phyloP scores from a whole-genome alignment of 257 asterid species.

The Parsonsia alboflavescens region DNA sequence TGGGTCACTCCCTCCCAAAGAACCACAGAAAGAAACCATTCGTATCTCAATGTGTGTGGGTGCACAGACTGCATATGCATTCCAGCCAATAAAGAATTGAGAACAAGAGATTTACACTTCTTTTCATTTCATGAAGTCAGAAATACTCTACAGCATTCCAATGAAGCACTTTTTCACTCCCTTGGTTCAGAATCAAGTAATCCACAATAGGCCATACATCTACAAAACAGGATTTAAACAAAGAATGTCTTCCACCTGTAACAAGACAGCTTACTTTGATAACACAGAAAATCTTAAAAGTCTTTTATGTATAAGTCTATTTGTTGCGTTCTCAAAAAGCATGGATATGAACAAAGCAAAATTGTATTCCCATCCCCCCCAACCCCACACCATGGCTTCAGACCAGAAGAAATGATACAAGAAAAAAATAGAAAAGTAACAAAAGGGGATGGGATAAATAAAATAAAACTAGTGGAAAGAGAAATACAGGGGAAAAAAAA shows the following conservation, averaged over 20 bases:
- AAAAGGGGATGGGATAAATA: not conserved
- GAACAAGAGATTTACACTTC: not conserved
- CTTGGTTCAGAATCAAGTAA: not conserved
- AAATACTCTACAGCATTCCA: not conserved
- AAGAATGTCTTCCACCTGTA: not conserved
- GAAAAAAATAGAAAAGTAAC: not conserved
- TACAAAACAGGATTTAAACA: not conserved
- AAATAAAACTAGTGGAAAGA: not conserved
- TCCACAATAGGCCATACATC: not conserved
- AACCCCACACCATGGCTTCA: not conserved
- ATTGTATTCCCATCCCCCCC: too few species aligned
- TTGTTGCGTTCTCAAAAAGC: not conserved
- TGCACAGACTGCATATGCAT: not conserved
- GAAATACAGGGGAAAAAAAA: not conserved
- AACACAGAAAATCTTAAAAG: not conserved
- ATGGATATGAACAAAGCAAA: not conserved
- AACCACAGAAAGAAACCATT: not conserved
- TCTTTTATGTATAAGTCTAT: not conserved
- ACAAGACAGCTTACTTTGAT: not conserved
- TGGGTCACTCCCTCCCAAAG: not conserved
- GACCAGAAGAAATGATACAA: too few species aligned
- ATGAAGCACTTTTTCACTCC: not conserved
- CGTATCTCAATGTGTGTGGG: too few species aligned
- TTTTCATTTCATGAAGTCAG: not conserved
- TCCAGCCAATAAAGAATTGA: not conserved